Base-by-base conservation (phyloP, 306 rosid genomes). In the Hippophae rhamnoides region DNA sequence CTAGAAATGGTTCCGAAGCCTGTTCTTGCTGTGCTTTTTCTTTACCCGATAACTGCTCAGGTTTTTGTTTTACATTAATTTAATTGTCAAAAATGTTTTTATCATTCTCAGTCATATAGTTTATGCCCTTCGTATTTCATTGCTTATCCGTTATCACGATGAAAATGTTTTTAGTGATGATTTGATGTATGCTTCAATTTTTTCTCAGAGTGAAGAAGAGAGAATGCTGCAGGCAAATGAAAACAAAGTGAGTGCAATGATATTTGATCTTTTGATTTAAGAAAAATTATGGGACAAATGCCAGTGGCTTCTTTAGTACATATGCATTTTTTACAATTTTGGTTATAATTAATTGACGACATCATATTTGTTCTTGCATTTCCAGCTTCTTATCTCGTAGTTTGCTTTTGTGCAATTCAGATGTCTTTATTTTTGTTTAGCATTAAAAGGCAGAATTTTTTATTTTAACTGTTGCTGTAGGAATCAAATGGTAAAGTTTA, bases 1-100 rank as follows among this genome's bases (percentile, higher is more conserved):
- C 66, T 89, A 72, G 87, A 89, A 73, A 86, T 88, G 95, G 99
- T 93, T 73, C 97, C 99, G 1, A 80, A 84, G 72, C 97, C 99
- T 52, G 99, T 93, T 65, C 82, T 88, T 44, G 97, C 97, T 13
- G 95, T 93, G 68, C 79, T 93, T 67, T 89, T 93, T 66, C 99
- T 93, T 57, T 93, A 88, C 76, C 99, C 99, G 43, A 7, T 84
- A 58, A 88, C 95, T n/a, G 3, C 78, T 43, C 57, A 84, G 95
- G 99, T 93, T 14, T 55, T 7, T 44, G 43, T 64, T 31, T 31
- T 6, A 7, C 50, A 13, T 43, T 67, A 11, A 27, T 76, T 67
- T 70, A 25, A 41, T 50, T 11, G 8, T 61, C 45, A 42, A 6
- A 41, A 47, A 18, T 13, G 42, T 27, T 31, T 6, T 45, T 26